phyloP scores from a whole-genome alignment of 2,329 filamentous ascomycete genomes.

The Neonectria hederae region DNA sequence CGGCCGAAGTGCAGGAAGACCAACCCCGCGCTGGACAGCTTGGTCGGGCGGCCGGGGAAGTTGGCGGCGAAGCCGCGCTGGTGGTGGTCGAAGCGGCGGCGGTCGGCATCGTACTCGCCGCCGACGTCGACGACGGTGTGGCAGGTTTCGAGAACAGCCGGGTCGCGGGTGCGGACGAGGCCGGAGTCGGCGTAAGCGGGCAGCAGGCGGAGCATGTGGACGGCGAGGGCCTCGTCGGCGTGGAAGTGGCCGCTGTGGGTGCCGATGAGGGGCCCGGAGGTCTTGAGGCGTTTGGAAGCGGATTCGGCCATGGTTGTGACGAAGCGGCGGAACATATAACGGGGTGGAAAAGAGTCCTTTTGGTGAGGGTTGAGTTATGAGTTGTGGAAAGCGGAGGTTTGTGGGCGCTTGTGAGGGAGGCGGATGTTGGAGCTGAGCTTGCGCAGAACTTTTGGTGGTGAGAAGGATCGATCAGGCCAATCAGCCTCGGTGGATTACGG shows the following conservation, averaged over 20 bases:
- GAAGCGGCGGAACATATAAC: slow-evolving; percentile 47
- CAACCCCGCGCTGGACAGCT: slow-evolving; percentile 91
- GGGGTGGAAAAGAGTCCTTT: slow-evolving; percentile 6
- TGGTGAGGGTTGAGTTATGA: not conserved
- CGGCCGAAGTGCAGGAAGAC: slow-evolving; percentile 97
- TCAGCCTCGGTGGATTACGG: slow-evolving; percentile 1
- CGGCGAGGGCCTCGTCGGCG: slow-evolving; percentile 95
- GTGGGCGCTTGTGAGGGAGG: slow-evolving; percentile 1
- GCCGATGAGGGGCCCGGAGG: slow-evolving; percentile 75
- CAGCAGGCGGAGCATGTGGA: slow-evolving; percentile 92
- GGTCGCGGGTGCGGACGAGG: slow-evolving; percentile 89
- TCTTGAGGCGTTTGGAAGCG: slow-evolving; percentile 86
- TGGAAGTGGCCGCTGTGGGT: slow-evolving; percentile 99
- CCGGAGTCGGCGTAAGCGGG: slow-evolving; percentile 78
- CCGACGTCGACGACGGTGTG: slow-evolving; percentile 99
- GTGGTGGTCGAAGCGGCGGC: slow-evolving; percentile 94
- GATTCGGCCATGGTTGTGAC: slow-evolving; percentile 63
- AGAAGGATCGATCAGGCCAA: not conserved
- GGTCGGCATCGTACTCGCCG: slow-evolving; percentile 83
- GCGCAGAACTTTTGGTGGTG: slow-evolving; percentile 4
- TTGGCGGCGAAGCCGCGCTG: slow-evolving; percentile 88
- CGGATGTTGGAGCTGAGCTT: not conserved
- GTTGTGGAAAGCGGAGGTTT: not conserved
- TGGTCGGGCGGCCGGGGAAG: slow-evolving; percentile 85
- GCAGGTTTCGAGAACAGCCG: slow-evolving; percentile 78